A percentile compares a stretch with the other conserved stretches of the same genome.
These are phyloP conservation scores for Fusarium subtropicale DNA, from an alignment of 2,329 filamentous ascomycete genomes.

Conservation along the genomic window DNA sequence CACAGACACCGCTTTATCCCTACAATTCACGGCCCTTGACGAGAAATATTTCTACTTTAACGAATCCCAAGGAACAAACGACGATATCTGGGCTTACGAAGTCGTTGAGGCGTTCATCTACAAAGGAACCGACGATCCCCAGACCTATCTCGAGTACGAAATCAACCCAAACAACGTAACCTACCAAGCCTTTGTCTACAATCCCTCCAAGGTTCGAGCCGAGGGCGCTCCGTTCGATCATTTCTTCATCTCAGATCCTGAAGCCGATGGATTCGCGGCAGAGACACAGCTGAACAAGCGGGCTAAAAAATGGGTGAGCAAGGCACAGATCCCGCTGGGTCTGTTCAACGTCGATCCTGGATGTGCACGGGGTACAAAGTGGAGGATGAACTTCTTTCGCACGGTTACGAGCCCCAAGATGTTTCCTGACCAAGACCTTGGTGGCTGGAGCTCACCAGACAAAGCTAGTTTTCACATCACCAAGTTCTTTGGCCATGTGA, in stretches of 20 bases:
- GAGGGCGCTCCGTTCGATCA: conserved; percentile 58
- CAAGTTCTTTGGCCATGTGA: conserved; percentile 57
- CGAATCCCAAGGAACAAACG: conserved; percentile 57
- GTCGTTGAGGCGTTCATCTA: conserved; percentile 64
- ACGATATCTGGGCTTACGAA: conserved; percentile 61
- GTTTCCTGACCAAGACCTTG: conserved; percentile 58
- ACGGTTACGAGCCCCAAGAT: conserved; percentile 57
- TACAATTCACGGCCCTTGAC: conserved; percentile 59
- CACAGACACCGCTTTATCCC: conserved; percentile 53
- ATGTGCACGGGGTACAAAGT: conserved; percentile 56
- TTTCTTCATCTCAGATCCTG: conserved; percentile 56
- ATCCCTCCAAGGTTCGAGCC: conserved; percentile 59
- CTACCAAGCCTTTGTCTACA: conserved; percentile 64
- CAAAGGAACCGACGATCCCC: conserved; percentile 58
- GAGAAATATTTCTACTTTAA: conserved; percentile 62
- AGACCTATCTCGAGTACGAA: conserved; percentile 64
- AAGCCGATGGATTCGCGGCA: conserved; percentile 56
- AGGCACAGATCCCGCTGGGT: conserved; percentile 58
- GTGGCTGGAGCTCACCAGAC: conserved; percentile 60
- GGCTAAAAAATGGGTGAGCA: conserved; percentile 56
- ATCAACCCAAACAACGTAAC: conserved; percentile 64
- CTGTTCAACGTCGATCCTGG: conserved; percentile 62
- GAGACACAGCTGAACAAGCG: conserved; percentile 54
- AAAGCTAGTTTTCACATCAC: conserved; percentile 62
- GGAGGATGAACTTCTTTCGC: conserved; percentile 66